These are phyloP conservation scores for Gaeumannomyces tritici DNA, from an alignment of 2,329 filamentous ascomycete species.

Conservation along the genomic window DNA sequence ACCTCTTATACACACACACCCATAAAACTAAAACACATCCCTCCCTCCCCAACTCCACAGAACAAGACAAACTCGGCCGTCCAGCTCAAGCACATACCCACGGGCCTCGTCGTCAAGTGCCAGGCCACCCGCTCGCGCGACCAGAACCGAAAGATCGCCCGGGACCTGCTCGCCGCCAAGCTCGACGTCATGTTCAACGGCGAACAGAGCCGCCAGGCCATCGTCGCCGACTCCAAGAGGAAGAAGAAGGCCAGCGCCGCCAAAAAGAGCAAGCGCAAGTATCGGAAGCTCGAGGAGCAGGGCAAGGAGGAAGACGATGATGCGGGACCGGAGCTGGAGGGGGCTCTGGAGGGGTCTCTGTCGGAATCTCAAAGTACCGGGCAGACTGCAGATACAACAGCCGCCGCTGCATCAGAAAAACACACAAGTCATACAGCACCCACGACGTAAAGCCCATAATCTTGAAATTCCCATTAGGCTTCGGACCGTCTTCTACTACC, in stretches of 20 bases:
- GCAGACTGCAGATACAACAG: not conserved
- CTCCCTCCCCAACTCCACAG: conserved; percentile 23
- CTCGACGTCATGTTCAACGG: conserved; percentile 68
- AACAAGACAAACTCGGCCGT: conserved; percentile 97
- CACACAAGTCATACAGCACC: not conserved
- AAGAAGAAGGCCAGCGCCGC: conserved; percentile 65
- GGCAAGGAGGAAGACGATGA: conserved; percentile 5
- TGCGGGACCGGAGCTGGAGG: conserved; percentile 3
- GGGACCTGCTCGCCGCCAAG: conserved; percentile 64
- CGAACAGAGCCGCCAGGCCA: conserved; percentile 51
- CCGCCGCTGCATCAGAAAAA: not conserved
- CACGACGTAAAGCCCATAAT: not conserved
- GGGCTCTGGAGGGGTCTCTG: too few relatives aligned
- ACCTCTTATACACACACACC: not conserved
- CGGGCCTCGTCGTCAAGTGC: conserved; percentile 86
- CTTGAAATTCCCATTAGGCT: not conserved
- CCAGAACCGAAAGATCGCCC: conserved; percentile 81
- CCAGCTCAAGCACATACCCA: conserved; percentile 82
- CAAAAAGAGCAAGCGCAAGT: conserved; percentile 81
- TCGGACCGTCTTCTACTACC: not conserved
- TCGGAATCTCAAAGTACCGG: not conserved
- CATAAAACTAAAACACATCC: not conserved
- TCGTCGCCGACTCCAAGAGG: conserved; percentile 53
- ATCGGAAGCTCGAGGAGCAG: conserved; percentile 49
- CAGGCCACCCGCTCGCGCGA: conserved; percentile 81